Evolutionary conservation across 1,284 basidiomycete species (phyloP).

Genomic region (Exobasidium rhododendri): DNA sequence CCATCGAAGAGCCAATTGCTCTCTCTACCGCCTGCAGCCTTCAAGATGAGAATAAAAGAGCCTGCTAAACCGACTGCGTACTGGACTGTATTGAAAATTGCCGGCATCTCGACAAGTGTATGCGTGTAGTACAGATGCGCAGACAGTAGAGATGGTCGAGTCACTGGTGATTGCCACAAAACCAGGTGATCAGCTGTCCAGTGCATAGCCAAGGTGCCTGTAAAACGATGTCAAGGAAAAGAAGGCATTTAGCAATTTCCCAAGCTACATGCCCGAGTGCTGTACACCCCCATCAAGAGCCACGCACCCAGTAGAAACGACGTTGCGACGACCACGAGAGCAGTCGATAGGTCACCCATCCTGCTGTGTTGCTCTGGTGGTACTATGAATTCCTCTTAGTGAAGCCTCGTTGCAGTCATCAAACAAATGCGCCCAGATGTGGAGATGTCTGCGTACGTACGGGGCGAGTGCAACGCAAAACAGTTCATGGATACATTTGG

Average conservation of each 20-base stretch:
- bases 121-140: slow-evolving; percentile 49
- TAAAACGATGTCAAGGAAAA: background rate
- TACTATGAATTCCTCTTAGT: background rate
- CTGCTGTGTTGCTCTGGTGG: background rate
- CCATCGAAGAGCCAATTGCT: slow-evolving; percentile 55
- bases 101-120: slow-evolving; percentile 39
- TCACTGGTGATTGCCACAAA: slow-evolving; percentile 48
- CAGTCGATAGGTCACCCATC: slow-evolving; percentile 34
- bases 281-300: background rate
- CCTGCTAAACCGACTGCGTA: slow-evolving; percentile 31
- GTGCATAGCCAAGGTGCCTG: slow-evolving; percentile 51
- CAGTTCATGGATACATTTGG: no score
- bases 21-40: slow-evolving; percentile 43
- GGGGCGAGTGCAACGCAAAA: no score
- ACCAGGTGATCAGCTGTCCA: slow-evolving; percentile 53
- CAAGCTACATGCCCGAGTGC: background rate
- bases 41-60: slow-evolving; percentile 30
- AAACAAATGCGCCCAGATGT: no score
- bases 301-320: slow-evolving; percentile 48
- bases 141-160: slow-evolving; percentile 33
- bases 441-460: background rate
- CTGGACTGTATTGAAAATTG: slow-evolving; percentile 26
- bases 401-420: background rate
- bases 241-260: background rate
- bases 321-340: slow-evolving; percentile 26